Base-by-base conservation (phyloP, 345 rosid species). In the Hibiscus tridactylites region DNA sequence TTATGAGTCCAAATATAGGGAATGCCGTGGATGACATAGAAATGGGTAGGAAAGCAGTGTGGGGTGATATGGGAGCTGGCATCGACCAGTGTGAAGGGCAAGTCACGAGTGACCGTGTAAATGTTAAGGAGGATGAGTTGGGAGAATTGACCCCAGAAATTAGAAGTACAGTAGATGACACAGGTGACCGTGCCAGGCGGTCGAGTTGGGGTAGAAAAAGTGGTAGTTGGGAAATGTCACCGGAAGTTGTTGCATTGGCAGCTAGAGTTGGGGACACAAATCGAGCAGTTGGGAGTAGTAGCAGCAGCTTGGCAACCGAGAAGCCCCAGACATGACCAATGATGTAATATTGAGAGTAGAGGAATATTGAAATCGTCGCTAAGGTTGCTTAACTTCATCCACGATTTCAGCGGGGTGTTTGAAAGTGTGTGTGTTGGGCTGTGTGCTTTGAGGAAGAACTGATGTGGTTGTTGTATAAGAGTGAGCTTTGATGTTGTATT, bases 1-100 rank as follows among this genome's bases (percentile, higher is more conserved):
- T 91, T 68, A 91, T 90, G 97, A 94, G 97, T 78, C 98, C 97
- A 37, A 94, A 87, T 82, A 90, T 91, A 93, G 98, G 96, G 56
- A 91, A 88, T 79, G 88, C 88, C 3, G 87, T 78, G 10, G 97
- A 88, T 84, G 96, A 94, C 80, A 91, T 94, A 69, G 98, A 94
- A 75, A 90, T 90, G 97, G 97, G 98, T 49, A 88, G 98, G 79
- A 94, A 91, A 61, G 90, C 95, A 6, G 97, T 91, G 16, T 88
- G 97, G 98, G 91, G 91, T 21, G 94, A 93, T 80, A 83, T 89
- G 82, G 85, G 86, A 60, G 74, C 89, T 44, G 77, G 85, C 73
- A 73, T 81, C 64, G 95, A 86, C 71, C 88, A 80, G 58, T 83
- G 87, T 17, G 93, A 88, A 26, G 89, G 83, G n/a, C 90, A 86